Conservation (phyloP, 2,329 filamentous ascomycete genomes). For the Scolecobasidium constrictum region DNA sequence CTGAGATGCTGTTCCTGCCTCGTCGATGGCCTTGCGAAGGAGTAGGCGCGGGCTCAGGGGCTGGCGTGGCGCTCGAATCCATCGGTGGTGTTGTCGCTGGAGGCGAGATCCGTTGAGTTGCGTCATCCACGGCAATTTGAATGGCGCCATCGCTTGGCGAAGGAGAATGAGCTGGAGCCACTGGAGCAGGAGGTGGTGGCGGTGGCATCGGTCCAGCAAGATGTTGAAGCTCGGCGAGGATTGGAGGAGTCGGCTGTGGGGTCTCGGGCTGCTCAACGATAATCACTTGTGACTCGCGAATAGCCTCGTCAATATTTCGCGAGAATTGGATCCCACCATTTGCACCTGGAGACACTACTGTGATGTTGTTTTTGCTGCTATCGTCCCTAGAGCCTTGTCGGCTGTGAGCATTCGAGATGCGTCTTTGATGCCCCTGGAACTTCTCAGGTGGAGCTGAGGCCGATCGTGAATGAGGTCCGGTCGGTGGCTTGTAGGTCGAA, state of each 20-base stretch:
- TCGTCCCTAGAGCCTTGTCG: conserved; percentile 3
- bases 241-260: conserved; percentile 22
- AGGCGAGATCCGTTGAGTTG: conserved; percentile 17
- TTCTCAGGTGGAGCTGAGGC: conserved; percentile 11
- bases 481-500: conserved; percentile 7
- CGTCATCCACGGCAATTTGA: conserved; percentile 12
- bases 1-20: conserved; percentile 45
- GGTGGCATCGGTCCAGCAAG: conserved; percentile 34
- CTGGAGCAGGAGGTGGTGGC: conserved; percentile 25
- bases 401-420: conserved; percentile 2
- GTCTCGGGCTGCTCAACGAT: conserved; percentile 22
- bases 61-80: conserved; percentile 4
- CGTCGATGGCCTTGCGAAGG: conserved; percentile 30
- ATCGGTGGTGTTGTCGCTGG: conserved; percentile 14
- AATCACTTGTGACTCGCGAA: conserved; percentile 34
- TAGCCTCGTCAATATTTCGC: conserved; percentile 42
- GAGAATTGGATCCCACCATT: conserved; percentile 16
- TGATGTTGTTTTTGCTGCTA: conserved; percentile 2
- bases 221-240: conserved; percentile 51
- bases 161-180: conserved; percentile 13
- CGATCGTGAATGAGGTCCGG: conserved; percentile 8
- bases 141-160: background rate
- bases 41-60: conserved; percentile 6
- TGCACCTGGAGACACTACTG: conserved; percentile 27
- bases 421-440: conserved; percentile 6